Evolutionary conservation across 78 protist genomes (phyloP), one percentile per base, ranked within the genome.

Genomic region (Polysphondylium violaceum): DNA sequence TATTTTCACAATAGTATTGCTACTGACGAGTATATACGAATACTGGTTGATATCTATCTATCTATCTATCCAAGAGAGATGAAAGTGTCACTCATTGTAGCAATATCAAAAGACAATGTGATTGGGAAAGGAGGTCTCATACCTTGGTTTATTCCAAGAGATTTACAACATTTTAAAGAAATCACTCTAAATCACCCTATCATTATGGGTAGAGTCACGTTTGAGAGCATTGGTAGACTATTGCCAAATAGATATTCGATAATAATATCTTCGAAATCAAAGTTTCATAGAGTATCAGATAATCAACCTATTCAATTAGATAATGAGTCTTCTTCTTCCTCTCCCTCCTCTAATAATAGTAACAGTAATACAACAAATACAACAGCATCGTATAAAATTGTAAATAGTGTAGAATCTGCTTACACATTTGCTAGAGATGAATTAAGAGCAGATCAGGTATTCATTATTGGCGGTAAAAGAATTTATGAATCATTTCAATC

Each of bases 401-500:
- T 64, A 36, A 12, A 16, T 21, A 35, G 33, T 17, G 72, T 64
- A 36, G 41, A 64, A 64, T 25, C 31, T 19, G 72, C 50, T 25
- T 11, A 36, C 38, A 31, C 31, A 8, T 64, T 36, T 64, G 72
- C 72, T 11, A 36, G 38, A 16, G 25, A 64, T 64, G 8, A 2
- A 64, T 36, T 64, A n/a, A 19, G n/a, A 19, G 7, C 72, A 16
- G 72, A 64, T 35, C 38, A 36, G 1, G 72, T 64, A 9, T 64
- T 36, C 17, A 64, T 64, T 64, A 19, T 36, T 36, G 72, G 72
- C 38, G 72, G 72, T 64, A 64, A 64, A 64, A 47, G 72, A 19
- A 64, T 64, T 14, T 64, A 64, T 36, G 72, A 64, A 21, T 25
- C 21, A 0, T 64, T 47, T 7, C 72, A 64, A 38, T 47, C 38